A percentile compares a stretch with the other conserved stretches of the same genome.
Evolutionary conservation across 1,284 basidiomycete species (phyloP).

Genomic region (Porogramme epimiltina): DNA sequence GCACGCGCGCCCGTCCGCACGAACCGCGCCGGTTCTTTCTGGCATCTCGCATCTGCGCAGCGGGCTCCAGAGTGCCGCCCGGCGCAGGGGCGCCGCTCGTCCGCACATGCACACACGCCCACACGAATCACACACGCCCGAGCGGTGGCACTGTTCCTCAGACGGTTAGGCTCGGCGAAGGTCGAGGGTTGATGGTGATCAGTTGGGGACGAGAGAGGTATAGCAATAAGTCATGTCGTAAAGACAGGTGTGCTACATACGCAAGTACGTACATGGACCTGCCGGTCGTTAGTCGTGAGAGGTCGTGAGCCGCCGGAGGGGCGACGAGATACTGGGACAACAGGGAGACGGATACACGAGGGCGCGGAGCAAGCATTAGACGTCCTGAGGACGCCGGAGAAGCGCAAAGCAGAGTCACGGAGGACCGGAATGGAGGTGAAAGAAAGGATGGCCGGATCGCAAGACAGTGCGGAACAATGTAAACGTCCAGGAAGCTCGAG

Average conservation of each 20-base stretch:
- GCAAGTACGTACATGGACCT: slow-evolving; percentile 11
- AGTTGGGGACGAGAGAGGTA: too few relatives aligned
- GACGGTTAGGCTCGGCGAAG: too few relatives aligned
- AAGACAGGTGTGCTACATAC: slow-evolving; percentile 20
- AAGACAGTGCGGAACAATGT: slow-evolving; percentile 13
- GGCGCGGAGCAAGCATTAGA: slow-evolving; percentile 7
- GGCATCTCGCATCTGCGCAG: too few relatives aligned
- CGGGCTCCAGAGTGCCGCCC: too few relatives aligned
- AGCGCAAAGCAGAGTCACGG: slow-evolving; percentile 12
- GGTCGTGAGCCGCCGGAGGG: slow-evolving; percentile 24
- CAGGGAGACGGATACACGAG: slow-evolving; percentile 17
- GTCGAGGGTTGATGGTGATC: slow-evolving; percentile 15
- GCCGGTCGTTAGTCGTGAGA: slow-evolving; percentile 26
- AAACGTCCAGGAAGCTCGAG: slow-evolving; percentile 18
- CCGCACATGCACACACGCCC: too few relatives aligned
- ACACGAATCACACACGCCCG: too few relatives aligned
- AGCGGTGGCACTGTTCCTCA: too few relatives aligned
- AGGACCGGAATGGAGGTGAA: slow-evolving; percentile 8
- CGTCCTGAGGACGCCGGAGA: slow-evolving; percentile 18
- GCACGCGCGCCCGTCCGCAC: too few relatives aligned
- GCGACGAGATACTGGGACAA: slow-evolving; percentile 20
- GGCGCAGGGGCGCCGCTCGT: too few relatives aligned
- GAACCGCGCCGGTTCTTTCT: too few relatives aligned
- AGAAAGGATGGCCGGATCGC: slow-evolving; percentile 16
- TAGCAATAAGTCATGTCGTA: slow-evolving; percentile 30